phyloP scores from a whole-genome alignment of 176 grass and related monocot genomes.

The Phoenix roebelenii region DNA sequence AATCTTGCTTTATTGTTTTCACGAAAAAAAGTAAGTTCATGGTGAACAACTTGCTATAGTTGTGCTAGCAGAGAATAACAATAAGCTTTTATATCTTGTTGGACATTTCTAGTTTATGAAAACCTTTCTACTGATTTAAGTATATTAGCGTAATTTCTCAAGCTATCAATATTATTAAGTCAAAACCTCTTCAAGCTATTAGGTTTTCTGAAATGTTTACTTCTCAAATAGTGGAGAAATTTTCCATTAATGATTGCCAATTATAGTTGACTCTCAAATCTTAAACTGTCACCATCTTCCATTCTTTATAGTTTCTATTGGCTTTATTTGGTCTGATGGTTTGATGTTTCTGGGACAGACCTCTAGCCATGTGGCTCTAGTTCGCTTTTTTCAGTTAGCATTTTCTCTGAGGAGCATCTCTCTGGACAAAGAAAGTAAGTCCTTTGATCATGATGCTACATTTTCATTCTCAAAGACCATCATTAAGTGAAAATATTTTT shows the following conservation, averaged over 20 bases:
- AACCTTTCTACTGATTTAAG: no score
- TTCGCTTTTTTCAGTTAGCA: conserved; percentile 86
- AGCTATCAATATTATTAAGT: no score
- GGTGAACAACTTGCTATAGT: no score
- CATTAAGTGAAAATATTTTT: background rate
- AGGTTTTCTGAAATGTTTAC: no score
- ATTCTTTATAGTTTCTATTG: no score
- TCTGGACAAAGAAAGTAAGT: conserved; percentile 71
- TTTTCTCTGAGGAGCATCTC: conserved; percentile 77
- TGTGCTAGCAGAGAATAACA: background rate
- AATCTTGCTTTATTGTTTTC: conserved; percentile 63
- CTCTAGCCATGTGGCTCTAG: conserved; percentile 58
- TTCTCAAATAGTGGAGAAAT: no score
- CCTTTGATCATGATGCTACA: conserved; percentile 5
- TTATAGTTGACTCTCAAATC: no score
- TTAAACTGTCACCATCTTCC: no score
- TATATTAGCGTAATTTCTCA: no score
- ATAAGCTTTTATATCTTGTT: background rate
- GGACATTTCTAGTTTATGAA: no score
- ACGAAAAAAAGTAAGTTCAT: conserved; percentile 53
- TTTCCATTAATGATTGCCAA: no score
- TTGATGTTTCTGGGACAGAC: conserved; percentile 25
- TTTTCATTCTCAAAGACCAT: conserved; percentile 1
- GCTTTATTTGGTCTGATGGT: conserved; percentile 18
- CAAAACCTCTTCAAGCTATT: no score